Percentiles rank a stretch among this genome's conserved stretches.
Conservation (phyloP, 2,329 filamentous ascomycete genomes). For the Chaetothyriales sp. region DNA sequence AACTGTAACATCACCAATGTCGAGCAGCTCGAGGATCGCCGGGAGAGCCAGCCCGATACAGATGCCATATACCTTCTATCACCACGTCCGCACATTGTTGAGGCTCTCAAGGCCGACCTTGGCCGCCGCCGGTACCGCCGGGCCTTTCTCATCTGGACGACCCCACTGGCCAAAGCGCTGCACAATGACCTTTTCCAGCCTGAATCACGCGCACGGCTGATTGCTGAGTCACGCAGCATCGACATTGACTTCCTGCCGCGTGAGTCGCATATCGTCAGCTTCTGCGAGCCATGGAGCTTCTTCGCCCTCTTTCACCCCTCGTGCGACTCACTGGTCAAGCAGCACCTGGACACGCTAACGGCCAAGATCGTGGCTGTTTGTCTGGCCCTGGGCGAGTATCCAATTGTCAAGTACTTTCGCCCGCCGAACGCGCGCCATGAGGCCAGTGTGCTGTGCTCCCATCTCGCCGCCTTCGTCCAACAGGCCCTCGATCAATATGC, state of each 20-base stretch:
- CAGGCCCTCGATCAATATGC: slow-evolving; percentile 82
- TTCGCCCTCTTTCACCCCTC: slow-evolving; percentile 78
- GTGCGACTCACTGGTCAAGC: slow-evolving; percentile 69
- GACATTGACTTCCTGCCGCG: slow-evolving; percentile 80
- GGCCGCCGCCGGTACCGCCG: slow-evolving; percentile 68
- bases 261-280: slow-evolving; percentile 81
- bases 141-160: slow-evolving; percentile 74
- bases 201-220: slow-evolving; percentile 50
- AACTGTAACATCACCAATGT: slow-evolving; percentile 95
- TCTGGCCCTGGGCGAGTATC: slow-evolving; percentile 83
- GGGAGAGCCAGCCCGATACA: slow-evolving; percentile 72
- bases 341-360: slow-evolving; percentile 70
- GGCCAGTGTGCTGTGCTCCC: slow-evolving; percentile 70
- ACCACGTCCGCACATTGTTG: slow-evolving; percentile 72
- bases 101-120: slow-evolving; percentile 86
- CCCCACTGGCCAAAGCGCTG: slow-evolving; percentile 51
- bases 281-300: slow-evolving; percentile 92
- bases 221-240: slow-evolving; percentile 66
- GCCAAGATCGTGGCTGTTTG: slow-evolving; percentile 85
- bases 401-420: slow-evolving; percentile 79
- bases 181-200: slow-evolving; percentile 58
- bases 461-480: slow-evolving; percentile 81
- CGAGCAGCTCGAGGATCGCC: slow-evolving; percentile 77
- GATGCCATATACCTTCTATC: slow-evolving; percentile 89
- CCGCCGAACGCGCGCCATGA: slow-evolving; percentile 65